Base-by-base conservation (phyloP, 2,329 filamentous ascomycete species). In the Arachnopeziza araneosa region DNA sequence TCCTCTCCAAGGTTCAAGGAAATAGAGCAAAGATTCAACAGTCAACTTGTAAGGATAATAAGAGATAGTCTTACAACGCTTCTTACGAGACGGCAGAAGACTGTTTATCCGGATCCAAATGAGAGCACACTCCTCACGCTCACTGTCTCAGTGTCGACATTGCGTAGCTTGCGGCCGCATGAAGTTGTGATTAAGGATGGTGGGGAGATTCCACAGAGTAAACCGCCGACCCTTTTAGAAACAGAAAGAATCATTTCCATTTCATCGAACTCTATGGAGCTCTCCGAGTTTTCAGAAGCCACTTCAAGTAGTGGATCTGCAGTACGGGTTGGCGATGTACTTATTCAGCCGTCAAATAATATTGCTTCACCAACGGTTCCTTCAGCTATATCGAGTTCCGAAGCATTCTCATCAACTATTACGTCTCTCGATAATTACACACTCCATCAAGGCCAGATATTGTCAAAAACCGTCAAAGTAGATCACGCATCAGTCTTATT, bases 81-180 rank as follows among this genome's bases (percentile, higher is more conserved):
- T 56, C 23, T 56, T 56, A 21, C 55, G 48, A 56, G 55, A 52
- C 48, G 48, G 26, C 14, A 56, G 22, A 56, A 56, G 48, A 56
- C 55, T 7, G 23, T 56, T 32, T 56, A 56, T 56, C 55, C 55
- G 23, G 55, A 56, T 36, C 55, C 55, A n/a, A 10, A n/a, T 36
- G 55, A 56, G 55, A 56, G 55, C 49, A 56, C 55, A 30, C 55
- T 56, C 14, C 55, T 56, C 51, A 56, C 55, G 44, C 48, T 56
- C 51, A 23, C 24, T 19, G 23, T 30, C 23, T 56, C 55, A 30
- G n/a, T n/a, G 24, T 56, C 55, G 48, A 56, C 55, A 56, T 26
- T 56, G 49, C 2, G 24, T 51, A 51, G 55, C 49, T 21, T 32
- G 24, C 48, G 3, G 44, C 49, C 22, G 49, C 48, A 44, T 21